Evolutionary conservation across 805 yeast species (phyloP).

Genomic region (Metschnikowia aberdeeniae): DNA sequence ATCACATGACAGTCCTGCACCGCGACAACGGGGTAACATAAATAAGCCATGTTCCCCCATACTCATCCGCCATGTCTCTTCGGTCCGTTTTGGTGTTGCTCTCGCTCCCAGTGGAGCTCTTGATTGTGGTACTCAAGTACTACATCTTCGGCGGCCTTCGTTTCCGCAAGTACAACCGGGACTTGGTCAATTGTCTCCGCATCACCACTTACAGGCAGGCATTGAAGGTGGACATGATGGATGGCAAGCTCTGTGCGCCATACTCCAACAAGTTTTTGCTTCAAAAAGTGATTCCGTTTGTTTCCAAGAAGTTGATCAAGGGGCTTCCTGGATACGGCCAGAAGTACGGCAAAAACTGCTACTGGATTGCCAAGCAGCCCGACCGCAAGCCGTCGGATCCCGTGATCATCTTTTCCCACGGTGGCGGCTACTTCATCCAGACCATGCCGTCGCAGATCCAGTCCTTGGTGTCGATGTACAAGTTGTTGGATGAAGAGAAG

Average conservation of each 20-base stretch:
- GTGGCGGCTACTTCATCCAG: constrained; percentile 38
- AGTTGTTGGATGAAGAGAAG: constrained; percentile 23
- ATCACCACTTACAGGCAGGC: constrained; percentile 13
- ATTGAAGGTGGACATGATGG: constrained; percentile 13
- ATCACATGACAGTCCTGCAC: too few relatives aligned
- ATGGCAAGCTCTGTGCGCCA: constrained; percentile 12
- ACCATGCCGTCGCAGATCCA: constrained; percentile 29
- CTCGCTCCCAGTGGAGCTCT: constrained; percentile 13
- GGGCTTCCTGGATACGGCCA: constrained; percentile 30
- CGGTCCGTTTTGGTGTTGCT: constrained; percentile 9
- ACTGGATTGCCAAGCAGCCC: constrained; percentile 33
- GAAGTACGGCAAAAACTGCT: constrained; percentile 25
- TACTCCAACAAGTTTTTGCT: constrained; percentile 15
- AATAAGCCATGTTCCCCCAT: background rate
- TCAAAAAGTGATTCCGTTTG: constrained; percentile 9
- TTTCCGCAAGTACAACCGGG: constrained; percentile 13
- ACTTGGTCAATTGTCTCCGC: constrained; percentile 12
- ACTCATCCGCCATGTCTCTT: constrained; percentile 6
- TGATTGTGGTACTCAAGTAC: constrained; percentile 13
- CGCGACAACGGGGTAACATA: too few relatives aligned
- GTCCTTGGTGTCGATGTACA: constrained; percentile 25
- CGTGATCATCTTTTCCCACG: constrained; percentile 33
- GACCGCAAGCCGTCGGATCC: constrained; percentile 25
- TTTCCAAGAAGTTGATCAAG: constrained; percentile 6
- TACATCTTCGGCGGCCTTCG: constrained; percentile 15